Evolutionary conservation across 495 filamentous ascomycete species (phyloP), one percentile per base, ranked within the genome.

Genomic region (Penicillium tannophilum): DNA sequence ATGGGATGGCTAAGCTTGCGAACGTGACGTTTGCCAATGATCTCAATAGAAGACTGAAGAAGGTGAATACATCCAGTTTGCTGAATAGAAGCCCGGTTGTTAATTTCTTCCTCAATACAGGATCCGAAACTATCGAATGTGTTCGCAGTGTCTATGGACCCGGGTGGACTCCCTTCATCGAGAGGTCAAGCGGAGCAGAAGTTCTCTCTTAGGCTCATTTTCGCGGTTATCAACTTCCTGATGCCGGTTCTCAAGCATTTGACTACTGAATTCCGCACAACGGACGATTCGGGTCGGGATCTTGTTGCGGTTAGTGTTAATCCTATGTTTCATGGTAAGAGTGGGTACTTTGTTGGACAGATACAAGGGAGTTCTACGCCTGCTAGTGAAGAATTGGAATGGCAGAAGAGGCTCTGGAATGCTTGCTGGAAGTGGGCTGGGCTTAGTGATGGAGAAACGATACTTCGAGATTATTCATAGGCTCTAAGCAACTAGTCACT

Each of bases 1-100:
- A 82, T 58, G 76, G 63, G 20, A 77, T 64, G 10, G 72, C 75
- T 1, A 81, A 82, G 58, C 62, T 82, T 1, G 76, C 72, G 11
- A 66, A 74, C 26, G 63, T 76, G n/a, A 75, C 66, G 46, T 79
- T 77, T 66, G 69, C 67, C 46, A 70, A 79, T 46, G 73, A 73
- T 12, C 61, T 82, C 17, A 81, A 79, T 43, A 59, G 66, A 10
- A 55, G 70, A 36, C 64, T 83, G 14, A 61, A 78, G 51, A 55
- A 39, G 57, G 68, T 68, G 58, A 41, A 54, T 7, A 41, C n/a
- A n/a, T n/a, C n/a, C n/a, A 36, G 49, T 11, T 16, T 36, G 10
- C 12, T 12, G 9, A 11, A 12, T 36, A 36, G 9, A 36, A 36
- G 33, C 16, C 16, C 36, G 24, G 10, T 3, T 0, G 12, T 7